Evolutionary conservation across 495 filamentous ascomycete genomes (phyloP).

Genomic region (Friedmanniomyces endolithicus): DNA sequence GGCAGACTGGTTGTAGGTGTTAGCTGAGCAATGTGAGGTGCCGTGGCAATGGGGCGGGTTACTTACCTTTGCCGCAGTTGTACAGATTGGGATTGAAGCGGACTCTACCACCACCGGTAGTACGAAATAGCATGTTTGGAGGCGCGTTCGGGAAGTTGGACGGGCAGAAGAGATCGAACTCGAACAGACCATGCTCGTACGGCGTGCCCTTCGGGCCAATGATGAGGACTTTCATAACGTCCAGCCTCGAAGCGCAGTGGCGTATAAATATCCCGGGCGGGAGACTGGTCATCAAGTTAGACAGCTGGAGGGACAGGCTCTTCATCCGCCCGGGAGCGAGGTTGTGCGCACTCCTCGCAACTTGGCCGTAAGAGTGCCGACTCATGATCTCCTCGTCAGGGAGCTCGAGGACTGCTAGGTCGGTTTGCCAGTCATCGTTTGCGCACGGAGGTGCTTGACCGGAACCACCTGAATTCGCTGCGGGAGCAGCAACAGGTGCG

Average conservation of each 20-base stretch:
- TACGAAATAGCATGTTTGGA: conserved; percentile 40
- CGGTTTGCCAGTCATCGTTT: conserved; percentile 26
- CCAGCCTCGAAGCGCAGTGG: conserved; percentile 39
- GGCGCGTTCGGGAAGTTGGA: conserved; percentile 37
- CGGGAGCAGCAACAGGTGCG: background rate
- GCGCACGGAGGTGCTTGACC: background rate
- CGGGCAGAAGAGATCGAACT: conserved; percentile 44
- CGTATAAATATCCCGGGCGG: conserved; percentile 49
- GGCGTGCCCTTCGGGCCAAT: conserved; percentile 45
- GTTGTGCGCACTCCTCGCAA: conserved; percentile 11
- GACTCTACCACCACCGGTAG: conserved; percentile 35
- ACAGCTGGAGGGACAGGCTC: conserved; percentile 40
- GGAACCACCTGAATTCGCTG: background rate
- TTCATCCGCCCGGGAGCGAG: conserved; percentile 34
- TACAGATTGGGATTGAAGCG: conserved; percentile 53
- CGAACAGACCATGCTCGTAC: conserved; percentile 50
- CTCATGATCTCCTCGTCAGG: conserved; percentile 18
- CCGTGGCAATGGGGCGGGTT: background rate
- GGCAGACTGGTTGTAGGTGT: conserved; percentile 33
- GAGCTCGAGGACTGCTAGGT: conserved; percentile 28
- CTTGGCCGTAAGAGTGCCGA: conserved; percentile 3
- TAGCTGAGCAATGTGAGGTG: background rate
- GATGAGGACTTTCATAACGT: conserved; percentile 49
- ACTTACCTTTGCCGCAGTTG: conserved; percentile 33
- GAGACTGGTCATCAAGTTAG: conserved; percentile 38